Evolutionary conservation across 352 stramenopile species (phyloP), one percentile per base, ranked within the genome.

Genomic region (Elongisporangium undulatum): DNA sequence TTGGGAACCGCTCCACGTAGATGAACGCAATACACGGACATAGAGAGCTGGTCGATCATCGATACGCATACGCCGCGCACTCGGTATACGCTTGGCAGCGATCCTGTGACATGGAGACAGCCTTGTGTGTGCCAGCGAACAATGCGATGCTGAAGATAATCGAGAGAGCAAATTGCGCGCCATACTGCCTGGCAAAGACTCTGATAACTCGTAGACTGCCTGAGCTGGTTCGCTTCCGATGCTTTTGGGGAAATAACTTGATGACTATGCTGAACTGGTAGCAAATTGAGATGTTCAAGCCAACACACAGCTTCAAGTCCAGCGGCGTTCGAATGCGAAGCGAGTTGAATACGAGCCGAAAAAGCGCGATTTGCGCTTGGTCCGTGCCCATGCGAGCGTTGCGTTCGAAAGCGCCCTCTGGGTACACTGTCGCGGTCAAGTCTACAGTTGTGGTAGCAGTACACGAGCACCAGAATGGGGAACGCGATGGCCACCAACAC

Each of bases 1-100:
- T 63, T 0, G 61, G 63, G 6, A 54, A 29, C 26, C 56, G 13
- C 16, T 73, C 55, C 0, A 59, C 29, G 39, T 82, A 63, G 26
- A 84, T 69, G 23, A 68, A 64, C 5, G 64, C 63, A 1, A 78
- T 50, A 16, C 74, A 84, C 1, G 69, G 64, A 41, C 74, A 83
- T 5, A 41, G 20, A 5, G 59, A 56, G 19, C 59, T 50, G 20
- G 39, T 58, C 0, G 51, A 68, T 10, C 6, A 45, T 17, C 34
- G 34, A 45, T 45, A 12, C 7, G 9, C 34, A 17, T 45, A 45
- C 34, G 34, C 34, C 4, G 17, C 10, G 13, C 34, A 45, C 34
- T 45, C 20, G 6, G 50, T 9, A 34, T 23, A 12, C 15, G 13
- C 5, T 12, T 6, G 23, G 16, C 71, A 82, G 0, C 56, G 62